A percentile compares a stretch with the other conserved stretches of the same genome.
These are phyloP conservation scores for Trichoderma guizhouense DNA, from an alignment of 2,329 filamentous ascomycete species.

Conservation along the genomic window DNA sequence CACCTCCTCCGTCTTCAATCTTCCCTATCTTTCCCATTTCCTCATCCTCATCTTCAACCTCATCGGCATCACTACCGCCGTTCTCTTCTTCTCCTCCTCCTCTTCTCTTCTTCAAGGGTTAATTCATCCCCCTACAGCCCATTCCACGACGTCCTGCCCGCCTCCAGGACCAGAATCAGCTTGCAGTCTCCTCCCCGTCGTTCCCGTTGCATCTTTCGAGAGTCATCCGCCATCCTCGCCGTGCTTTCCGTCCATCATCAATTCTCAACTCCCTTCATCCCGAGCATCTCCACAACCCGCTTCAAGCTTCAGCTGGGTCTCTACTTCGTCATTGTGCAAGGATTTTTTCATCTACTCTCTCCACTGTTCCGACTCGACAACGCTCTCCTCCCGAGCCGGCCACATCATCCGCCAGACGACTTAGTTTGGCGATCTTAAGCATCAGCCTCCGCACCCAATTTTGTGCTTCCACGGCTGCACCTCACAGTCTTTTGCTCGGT, in stretches of 20 bases:
- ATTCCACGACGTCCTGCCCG: conserved; percentile 12
- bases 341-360: not conserved
- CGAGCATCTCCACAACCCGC: not conserved
- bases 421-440: not conserved
- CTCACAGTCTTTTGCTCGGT: conserved; percentile 28
- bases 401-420: not conserved
- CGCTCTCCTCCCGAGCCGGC: not conserved
- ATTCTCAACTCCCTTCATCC: not conserved
- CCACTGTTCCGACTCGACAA: conserved; percentile 9
- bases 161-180: not conserved
- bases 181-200: not conserved
- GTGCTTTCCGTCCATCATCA: conserved; percentile 2
- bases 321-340: conserved; percentile 1
- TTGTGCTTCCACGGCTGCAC: conserved; percentile 17
- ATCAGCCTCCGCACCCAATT: not conserved
- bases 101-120: conserved; percentile 1
- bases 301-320: not conserved
- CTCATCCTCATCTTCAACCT: not conserved
- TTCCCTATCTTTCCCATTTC: conserved; percentile 13
- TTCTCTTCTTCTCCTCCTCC: not conserved
- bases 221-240: not conserved
- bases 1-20: conserved; percentile 9
- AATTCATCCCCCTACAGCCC: conserved; percentile 6
- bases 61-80: conserved; percentile 12
- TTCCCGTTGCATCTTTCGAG: conserved; percentile 8